These are phyloP conservation scores for Solanum bulbocastanum DNA, from an alignment of 257 asterid species.

Conservation along the genomic window DNA sequence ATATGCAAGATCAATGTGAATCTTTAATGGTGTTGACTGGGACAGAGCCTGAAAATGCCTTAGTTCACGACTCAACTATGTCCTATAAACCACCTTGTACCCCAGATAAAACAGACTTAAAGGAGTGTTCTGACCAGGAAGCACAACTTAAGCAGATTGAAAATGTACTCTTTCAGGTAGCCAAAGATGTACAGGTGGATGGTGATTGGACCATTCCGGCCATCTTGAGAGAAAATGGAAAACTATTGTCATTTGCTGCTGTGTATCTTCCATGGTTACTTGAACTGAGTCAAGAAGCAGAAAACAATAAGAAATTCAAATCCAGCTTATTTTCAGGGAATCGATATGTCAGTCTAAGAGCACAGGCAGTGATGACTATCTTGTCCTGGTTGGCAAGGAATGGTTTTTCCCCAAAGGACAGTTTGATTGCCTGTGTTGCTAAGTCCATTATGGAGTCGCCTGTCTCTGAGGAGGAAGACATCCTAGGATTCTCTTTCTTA, in stretches of 20 bases:
- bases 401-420: slow-evolving; percentile 71
- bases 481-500: slow-evolving; percentile 69
- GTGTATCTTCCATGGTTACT: slow-evolving; percentile 77
- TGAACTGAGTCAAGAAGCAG: slow-evolving; percentile 44
- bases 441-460: slow-evolving; percentile 84
- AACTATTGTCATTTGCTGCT: slow-evolving; percentile 61
- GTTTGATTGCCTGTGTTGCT: slow-evolving; percentile 66
- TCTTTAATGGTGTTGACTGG: slow-evolving; percentile 52
- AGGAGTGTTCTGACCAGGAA: slow-evolving; percentile 31
- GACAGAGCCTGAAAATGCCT: slow-evolving; percentile 48
- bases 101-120: slow-evolving; percentile 15
- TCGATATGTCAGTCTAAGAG: slow-evolving; percentile 45
- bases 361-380: slow-evolving; percentile 55
- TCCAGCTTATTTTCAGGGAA: slow-evolving; percentile 32
- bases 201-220: slow-evolving; percentile 14
- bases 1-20: slow-evolving; percentile 75
- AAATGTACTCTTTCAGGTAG: slow-evolving; percentile 33
- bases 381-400: slow-evolving; percentile 80
- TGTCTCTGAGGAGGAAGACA: slow-evolving; percentile 74
- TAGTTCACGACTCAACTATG: slow-evolving; percentile 25
- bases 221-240: slow-evolving; percentile 55
- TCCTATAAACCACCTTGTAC: slow-evolving; percentile 15
- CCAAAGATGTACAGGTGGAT: neutral
- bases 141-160: slow-evolving; percentile 33
- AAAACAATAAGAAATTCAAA: slow-evolving; percentile 33